Conservation (phyloP, 305 asterid genomes). For the Andrographis paniculata region DNA sequence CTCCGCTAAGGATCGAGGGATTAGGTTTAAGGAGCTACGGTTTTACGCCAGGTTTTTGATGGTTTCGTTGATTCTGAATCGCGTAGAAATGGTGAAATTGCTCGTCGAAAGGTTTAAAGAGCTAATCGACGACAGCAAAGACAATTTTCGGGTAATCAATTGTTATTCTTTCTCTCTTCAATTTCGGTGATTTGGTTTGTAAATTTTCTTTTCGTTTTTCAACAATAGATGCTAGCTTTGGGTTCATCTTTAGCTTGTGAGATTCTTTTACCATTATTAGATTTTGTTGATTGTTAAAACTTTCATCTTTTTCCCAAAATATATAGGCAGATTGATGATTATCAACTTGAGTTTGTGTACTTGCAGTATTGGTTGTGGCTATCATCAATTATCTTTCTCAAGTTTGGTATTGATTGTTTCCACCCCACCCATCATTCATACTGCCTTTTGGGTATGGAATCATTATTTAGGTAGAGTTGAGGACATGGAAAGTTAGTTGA, state of each 20-base stretch:
- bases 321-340: not conserved
- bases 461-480: slow-evolving; percentile 4
- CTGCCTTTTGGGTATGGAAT: not conserved
- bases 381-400: not conserved
- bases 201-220: slow-evolving; percentile 2
- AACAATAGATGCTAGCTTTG: not conserved
- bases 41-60: slow-evolving; percentile 87
- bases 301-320: not conserved
- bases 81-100: slow-evolving; percentile 66
- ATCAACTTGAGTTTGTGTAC: slow-evolving; percentile 2
- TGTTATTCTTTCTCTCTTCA: slow-evolving; percentile 6
- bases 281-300: slow-evolving; percentile 12
- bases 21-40: slow-evolving; percentile 91
- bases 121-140: slow-evolving; percentile 67
- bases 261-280: slow-evolving; percentile 9
- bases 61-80: slow-evolving; percentile 75
- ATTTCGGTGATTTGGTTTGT: not conserved
- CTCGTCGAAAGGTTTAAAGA: slow-evolving; percentile 68
- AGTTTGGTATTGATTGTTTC: not conserved
- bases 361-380: not conserved
- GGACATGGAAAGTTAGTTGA: slow-evolving; percentile 12
- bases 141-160: slow-evolving; percentile 63
- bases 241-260: slow-evolving; percentile 10
- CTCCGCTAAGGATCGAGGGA: slow-evolving; percentile 61
- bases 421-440: too few species aligned